These are phyloP conservation scores for Ophiocordyceps camponoti-leonardi DNA, from an alignment of 2,329 filamentous ascomycete species.

Conservation along the genomic window DNA sequence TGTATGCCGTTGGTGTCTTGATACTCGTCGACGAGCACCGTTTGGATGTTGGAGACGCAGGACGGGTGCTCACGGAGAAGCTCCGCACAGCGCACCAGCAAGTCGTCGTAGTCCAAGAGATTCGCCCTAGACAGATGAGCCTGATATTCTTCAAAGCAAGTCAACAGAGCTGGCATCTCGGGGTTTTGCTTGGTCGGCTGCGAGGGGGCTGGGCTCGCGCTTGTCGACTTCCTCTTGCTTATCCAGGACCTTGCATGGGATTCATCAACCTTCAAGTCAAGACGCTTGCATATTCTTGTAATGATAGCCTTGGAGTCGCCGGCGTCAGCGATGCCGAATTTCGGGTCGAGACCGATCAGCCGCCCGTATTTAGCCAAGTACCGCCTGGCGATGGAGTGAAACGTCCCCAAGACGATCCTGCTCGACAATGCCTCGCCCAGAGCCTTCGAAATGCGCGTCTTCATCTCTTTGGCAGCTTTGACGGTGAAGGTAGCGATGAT, in stretches of 20 bases:
- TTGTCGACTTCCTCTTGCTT: conserved; percentile 45
- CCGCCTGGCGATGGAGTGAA: conserved; percentile 79
- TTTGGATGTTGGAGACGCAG: conserved; percentile 78
- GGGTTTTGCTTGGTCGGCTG: conserved; percentile 15
- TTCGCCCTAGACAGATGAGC: conserved; percentile 57
- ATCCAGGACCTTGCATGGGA: conserved; percentile 59
- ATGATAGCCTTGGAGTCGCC: conserved; percentile 66
- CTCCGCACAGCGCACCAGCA: conserved; percentile 69
- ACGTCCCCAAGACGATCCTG: conserved; percentile 75
- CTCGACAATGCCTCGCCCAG: conserved; percentile 62
- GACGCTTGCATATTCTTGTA: conserved; percentile 65
- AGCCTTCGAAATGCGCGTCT: conserved; percentile 63
- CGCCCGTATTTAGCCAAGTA: conserved; percentile 76
- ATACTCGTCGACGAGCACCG: conserved; percentile 91
- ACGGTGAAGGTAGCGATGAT: conserved; percentile 95
- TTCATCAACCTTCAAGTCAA: conserved; percentile 51
- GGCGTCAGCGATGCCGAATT: conserved; percentile 83
- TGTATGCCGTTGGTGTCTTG: conserved; percentile 94
- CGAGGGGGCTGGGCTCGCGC: conserved; percentile 25
- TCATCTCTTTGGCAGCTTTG: conserved; percentile 89
- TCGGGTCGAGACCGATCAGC: conserved; percentile 62
- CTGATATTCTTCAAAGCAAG: conserved; percentile 61
- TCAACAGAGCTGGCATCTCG: conserved; percentile 43
- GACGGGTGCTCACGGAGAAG: conserved; percentile 55
- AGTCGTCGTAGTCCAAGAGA: conserved; percentile 84